Base-by-base conservation (phyloP, 2,329 filamentous ascomycete species). In the Clonostachys sp. region DNA sequence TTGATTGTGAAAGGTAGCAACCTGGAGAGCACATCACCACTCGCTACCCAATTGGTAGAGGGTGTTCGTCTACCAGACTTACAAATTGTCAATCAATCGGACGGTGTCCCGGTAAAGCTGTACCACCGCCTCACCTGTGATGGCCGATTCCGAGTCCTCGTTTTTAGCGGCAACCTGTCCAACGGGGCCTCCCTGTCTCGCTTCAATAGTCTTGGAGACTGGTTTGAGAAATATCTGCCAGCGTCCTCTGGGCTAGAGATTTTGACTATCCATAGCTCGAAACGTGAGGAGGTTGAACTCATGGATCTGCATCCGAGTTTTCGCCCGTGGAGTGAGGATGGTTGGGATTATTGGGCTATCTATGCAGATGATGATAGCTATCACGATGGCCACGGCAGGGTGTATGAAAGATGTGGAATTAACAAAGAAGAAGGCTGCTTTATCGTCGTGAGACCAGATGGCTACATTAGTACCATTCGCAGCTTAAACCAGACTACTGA, bases 81-180 rank as follows among this genome's bases (percentile, higher is more conserved):
- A 61, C 76, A 83, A 52, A 79, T 86, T 1, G 62, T 86, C 6
- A 80, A 78, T 51, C 82, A 86, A 53, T 61, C 72, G 3, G 71
- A 75, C 50, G 73, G 70, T 0, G 68, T 77, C 4, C 77, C 81
- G 0, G 82, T 77, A 73, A 74, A 83, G 36, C 70, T 86, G 41
- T 80, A 84, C 43, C 68, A 80, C 49, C 65, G 67, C 7, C 67
- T 86, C 17, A 71, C 66, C 36, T 73, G 70, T n/a, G 75, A 83
- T 54, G 81, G 82, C 2, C 69, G 75, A 1, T 85, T 80, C 61
- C 67, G 81, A 8, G 57, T 86, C 33, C 61, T 85, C 2, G 64
- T 88, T 3, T 87, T 89, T 53, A 73, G 80, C 0, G 84, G 84
- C 2, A 68, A 84, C 52, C 63, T 88, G 3, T 62, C 67, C 3